These are phyloP conservation scores for Fusarium sp. DNA, from an alignment of 2,329 filamentous ascomycete genomes.

Conservation along the genomic window DNA sequence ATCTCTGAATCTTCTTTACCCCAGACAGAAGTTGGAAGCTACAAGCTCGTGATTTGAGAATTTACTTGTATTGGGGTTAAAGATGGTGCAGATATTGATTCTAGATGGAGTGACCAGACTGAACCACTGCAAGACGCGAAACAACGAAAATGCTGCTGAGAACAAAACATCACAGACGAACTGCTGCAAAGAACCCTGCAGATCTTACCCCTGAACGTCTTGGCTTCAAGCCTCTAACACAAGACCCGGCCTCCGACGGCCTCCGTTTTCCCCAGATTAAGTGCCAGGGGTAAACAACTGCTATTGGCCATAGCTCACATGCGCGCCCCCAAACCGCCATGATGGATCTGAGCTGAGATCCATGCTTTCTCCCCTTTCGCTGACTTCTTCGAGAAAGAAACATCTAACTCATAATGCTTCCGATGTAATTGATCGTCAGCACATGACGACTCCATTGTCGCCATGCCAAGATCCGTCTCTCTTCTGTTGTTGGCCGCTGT, in stretches of 20 bases:
- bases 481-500: constrained; percentile 24
- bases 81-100: background rate
- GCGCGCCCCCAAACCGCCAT: background rate
- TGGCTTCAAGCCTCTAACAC: background rate
- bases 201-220: background rate
- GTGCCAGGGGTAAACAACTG: constrained; percentile 19
- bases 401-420: constrained; percentile 14
- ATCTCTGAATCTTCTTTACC: background rate
- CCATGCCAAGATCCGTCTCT: constrained; percentile 15
- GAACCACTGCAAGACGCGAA: background rate
- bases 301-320: constrained; percentile 1
- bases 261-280: background rate
- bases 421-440: constrained; percentile 7
- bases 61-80: background rate
- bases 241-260: background rate
- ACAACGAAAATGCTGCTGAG: background rate
- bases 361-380: background rate
- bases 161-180: background rate
- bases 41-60: background rate
- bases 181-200: background rate
- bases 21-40: background rate
- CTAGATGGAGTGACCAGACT: background rate
- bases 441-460: constrained; percentile 11
- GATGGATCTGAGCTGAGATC: constrained; percentile 14
- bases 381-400: background rate